These are phyloP conservation scores for Neolentinus lepideus DNA, from an alignment of 1,284 basidiomycete species.

Conservation along the genomic window DNA sequence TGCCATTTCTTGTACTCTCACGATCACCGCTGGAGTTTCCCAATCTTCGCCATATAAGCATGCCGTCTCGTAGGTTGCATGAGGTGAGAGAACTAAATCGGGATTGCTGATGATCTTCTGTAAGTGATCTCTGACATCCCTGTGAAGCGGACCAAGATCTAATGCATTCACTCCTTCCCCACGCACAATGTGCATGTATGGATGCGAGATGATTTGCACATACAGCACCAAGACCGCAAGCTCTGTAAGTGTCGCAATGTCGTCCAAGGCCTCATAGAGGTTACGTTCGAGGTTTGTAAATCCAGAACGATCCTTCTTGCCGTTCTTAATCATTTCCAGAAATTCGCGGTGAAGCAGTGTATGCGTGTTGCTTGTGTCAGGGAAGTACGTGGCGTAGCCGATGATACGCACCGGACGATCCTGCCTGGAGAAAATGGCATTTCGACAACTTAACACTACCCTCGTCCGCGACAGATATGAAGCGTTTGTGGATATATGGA, in stretches of 20 bases:
- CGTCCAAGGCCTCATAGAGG: conserved; percentile 21
- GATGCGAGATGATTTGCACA: conserved; percentile 12
- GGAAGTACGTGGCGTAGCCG: conserved; percentile 7
- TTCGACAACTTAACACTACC: too few relatives aligned
- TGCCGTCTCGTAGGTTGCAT: conserved; percentile 7
- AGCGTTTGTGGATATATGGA: too few relatives aligned
- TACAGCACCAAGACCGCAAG: conserved; percentile 24
- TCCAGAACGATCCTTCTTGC: not conserved
- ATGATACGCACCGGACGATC: too few relatives aligned
- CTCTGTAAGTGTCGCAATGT: conserved; percentile 28
- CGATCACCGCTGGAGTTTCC: conserved; percentile 8
- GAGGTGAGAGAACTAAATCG: conserved; percentile 10
- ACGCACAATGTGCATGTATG: conserved; percentile 12
- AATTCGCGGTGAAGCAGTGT: not conserved
- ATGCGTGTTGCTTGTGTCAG: conserved; percentile 11
- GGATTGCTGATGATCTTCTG: conserved; percentile 14
- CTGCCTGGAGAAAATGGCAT: too few relatives aligned
- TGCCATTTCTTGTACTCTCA: not conserved
- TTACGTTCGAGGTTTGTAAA: not conserved
- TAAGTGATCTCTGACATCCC: conserved; percentile 8
- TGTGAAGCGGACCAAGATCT: conserved; percentile 11
- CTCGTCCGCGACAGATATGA: too few relatives aligned
- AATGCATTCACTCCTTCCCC: conserved; percentile 7
- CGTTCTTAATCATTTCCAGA: not conserved
- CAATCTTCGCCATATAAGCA: conserved; percentile 17